These are phyloP conservation scores for Yamadazyma siamensis DNA, from an alignment of 1,139 yeast species.

Conservation along the genomic window DNA sequence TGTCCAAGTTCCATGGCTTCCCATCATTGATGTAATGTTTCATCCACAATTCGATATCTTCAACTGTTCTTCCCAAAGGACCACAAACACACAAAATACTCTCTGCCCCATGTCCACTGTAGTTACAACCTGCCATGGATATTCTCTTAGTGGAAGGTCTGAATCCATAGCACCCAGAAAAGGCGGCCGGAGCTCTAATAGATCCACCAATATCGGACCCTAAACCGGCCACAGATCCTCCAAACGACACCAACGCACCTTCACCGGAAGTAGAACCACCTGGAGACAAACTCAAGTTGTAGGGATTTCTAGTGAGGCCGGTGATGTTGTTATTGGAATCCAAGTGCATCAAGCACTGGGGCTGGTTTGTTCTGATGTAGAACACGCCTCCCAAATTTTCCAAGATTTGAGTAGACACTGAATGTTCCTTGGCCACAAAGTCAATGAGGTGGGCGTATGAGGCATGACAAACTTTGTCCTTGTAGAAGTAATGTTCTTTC, in stretches of 20 bases:
- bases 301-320: conserved; percentile 38
- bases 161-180: conserved; percentile 61
- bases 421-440: conserved; percentile 45
- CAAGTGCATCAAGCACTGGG: conserved; percentile 48
- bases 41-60: conserved; percentile 62
- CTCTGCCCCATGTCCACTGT: conserved; percentile 55
- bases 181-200: conserved; percentile 73
- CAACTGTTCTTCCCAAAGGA: conserved; percentile 58
- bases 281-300: conserved; percentile 35
- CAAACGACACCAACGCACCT: conserved; percentile 63
- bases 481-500: conserved; percentile 55
- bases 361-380: conserved; percentile 43
- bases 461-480: conserved; percentile 57
- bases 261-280: conserved; percentile 79
- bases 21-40: conserved; percentile 55
- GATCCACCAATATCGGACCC: conserved; percentile 83
- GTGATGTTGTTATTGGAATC: conserved; percentile 39
- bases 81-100: conserved; percentile 57
- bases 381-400: conserved; percentile 66
- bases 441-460: conserved; percentile 57
- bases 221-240: conserved; percentile 63
- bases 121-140: conserved; percentile 45
- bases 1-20: conserved; percentile 67
- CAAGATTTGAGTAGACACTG: conserved; percentile 49
- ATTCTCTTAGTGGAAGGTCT: conserved; percentile 67